These are phyloP conservation scores for Hypoxylon subgilvum DNA, from an alignment of 495 filamentous ascomycete genomes.

Conservation along the genomic window DNA sequence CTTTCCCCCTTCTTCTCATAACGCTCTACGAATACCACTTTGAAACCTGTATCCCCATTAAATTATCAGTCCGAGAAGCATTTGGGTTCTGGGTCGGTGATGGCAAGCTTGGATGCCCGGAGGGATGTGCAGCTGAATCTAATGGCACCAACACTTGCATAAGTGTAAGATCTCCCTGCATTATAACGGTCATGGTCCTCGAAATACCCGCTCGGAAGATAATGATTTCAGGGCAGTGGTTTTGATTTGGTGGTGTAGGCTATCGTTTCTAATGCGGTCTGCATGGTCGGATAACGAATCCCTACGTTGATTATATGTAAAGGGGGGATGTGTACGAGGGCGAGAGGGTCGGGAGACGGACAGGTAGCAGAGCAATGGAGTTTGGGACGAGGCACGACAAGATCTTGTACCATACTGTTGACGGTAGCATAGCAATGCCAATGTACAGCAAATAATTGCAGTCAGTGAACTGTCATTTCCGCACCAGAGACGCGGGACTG, in stretches of 20 bases:
- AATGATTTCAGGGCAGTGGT: constrained; percentile 2
- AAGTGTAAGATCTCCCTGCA: not conserved
- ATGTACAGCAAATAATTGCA: constrained; percentile 27
- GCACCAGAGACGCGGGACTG: constrained; percentile 24
- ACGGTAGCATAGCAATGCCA: constrained; percentile 25
- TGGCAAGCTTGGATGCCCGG: constrained; percentile 5
- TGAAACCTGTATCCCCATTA: too few relatives aligned
- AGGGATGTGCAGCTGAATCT: not conserved
- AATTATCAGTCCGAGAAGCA: too few relatives aligned
- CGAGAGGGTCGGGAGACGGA: not conserved
- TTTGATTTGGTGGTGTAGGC: too few relatives aligned
- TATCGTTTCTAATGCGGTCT: too few relatives aligned
- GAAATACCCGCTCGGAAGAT: constrained; percentile 8
- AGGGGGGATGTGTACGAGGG: too few relatives aligned
- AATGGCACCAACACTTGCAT: not conserved
- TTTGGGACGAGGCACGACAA: constrained; percentile 24
- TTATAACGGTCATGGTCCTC: not conserved
- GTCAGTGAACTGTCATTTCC: not conserved
- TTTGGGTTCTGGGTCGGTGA: too few relatives aligned
- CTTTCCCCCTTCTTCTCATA: constrained; percentile 15
- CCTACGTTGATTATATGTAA: constrained; percentile 8
- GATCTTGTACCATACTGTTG: constrained; percentile 33
- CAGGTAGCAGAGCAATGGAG: constrained; percentile 9
- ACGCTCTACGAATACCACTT: constrained; percentile 17
- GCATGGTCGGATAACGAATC: constrained; percentile 19